These are phyloP conservation scores for Protea cynaroides DNA, from an alignment of 164 flowering plant genomes.

Conservation along the genomic window DNA sequence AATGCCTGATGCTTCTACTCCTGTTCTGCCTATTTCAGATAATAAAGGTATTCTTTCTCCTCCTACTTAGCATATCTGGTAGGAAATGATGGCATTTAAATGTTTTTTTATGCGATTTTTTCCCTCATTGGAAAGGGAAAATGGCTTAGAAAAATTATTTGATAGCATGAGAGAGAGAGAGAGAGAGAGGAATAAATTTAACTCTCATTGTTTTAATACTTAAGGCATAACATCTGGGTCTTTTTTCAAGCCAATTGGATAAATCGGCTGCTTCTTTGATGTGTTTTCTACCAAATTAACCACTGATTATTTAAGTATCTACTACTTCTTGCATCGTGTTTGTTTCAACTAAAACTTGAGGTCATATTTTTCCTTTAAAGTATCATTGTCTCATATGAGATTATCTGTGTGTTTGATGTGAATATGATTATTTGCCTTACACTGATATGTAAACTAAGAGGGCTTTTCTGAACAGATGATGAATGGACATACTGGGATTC, in stretches of 20 bases:
- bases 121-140: too few relatives aligned
- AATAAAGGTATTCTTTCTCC: slow-evolving; percentile 31
- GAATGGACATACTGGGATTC: slow-evolving; percentile 60
- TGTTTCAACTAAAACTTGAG: neutral
- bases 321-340: neutral
- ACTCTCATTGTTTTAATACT: neutral
- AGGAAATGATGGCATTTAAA: too few relatives aligned
- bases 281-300: too few relatives aligned
- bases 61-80: neutral
- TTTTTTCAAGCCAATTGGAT: neutral
- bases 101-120: neutral
- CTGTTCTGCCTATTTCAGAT: slow-evolving; percentile 21
- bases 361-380: neutral
- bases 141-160: too few relatives aligned
- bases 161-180: too few relatives aligned
- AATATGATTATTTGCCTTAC: neutral
- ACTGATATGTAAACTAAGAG: neutral
- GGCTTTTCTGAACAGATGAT: slow-evolving; percentile 24
- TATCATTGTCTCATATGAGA: neutral
- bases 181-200: neutral
- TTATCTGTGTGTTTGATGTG: neutral
- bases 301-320: too few relatives aligned
- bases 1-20: slow-evolving; percentile 13
- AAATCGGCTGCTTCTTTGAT: too few relatives aligned
- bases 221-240: neutral